These are phyloP conservation scores for Hypoxylon sp. DNA, from an alignment of 2,329 filamentous ascomycete genomes.

Conservation along the genomic window DNA sequence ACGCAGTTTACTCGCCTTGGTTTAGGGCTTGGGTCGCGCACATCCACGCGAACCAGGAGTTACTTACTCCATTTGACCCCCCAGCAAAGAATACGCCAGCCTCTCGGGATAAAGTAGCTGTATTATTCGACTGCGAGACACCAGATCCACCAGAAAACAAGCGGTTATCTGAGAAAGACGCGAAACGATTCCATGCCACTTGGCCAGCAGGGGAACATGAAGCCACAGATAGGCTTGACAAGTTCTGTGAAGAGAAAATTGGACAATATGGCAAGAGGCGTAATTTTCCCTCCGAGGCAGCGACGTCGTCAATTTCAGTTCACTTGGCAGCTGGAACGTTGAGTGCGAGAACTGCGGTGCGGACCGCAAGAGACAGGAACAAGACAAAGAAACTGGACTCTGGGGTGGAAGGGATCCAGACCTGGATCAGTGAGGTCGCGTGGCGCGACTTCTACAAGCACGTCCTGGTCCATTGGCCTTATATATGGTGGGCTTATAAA, in stretches of 20 bases:
- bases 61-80: slow-evolving; percentile 73
- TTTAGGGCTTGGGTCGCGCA: slow-evolving; percentile 81
- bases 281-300: slow-evolving; percentile 74
- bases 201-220: slow-evolving; percentile 85
- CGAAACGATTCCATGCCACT: slow-evolving; percentile 67
- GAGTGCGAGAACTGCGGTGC: slow-evolving; percentile 77
- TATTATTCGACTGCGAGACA: slow-evolving; percentile 69
- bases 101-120: slow-evolving; percentile 56
- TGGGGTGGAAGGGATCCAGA: slow-evolving; percentile 74
- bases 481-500: slow-evolving; percentile 72
- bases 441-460: slow-evolving; percentile 93
- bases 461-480: slow-evolving; percentile 87
- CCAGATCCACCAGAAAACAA: slow-evolving; percentile 76
- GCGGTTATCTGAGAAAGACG: slow-evolving; percentile 70
- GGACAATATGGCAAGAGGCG: slow-evolving; percentile 73
- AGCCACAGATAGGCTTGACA: slow-evolving; percentile 73
- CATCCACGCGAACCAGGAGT: slow-evolving; percentile 76
- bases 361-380: slow-evolving; percentile 65
- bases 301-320: slow-evolving; percentile 79
- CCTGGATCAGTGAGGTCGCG: slow-evolving; percentile 86
- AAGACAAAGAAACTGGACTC: slow-evolving; percentile 74
- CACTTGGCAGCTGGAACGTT: slow-evolving; percentile 78
- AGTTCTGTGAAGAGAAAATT: slow-evolving; percentile 77
- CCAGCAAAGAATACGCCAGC: slow-evolving; percentile 69
- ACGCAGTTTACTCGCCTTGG: slow-evolving; percentile 89